A percentile compares a stretch with the other conserved stretches of the same genome.
These are phyloP conservation scores for Termitomyces heimii DNA, from an alignment of 768 basidiomycete genomes.

Conservation along the genomic window DNA sequence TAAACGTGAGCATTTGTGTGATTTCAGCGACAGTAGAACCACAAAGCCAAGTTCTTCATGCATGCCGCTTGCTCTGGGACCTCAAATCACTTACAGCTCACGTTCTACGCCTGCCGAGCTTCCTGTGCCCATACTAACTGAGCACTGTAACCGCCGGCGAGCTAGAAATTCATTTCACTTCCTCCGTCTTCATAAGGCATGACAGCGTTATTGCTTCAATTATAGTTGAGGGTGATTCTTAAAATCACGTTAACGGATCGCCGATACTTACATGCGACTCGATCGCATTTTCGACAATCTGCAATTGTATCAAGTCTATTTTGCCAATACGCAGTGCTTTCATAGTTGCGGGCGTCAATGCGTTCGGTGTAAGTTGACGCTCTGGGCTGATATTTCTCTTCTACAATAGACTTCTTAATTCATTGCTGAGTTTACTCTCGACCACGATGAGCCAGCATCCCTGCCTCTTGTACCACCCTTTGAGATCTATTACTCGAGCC, in stretches of 20 bases:
- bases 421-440: not conserved
- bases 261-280: slow-evolving; percentile 2
- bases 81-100: not conserved
- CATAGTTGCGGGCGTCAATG: not conserved
- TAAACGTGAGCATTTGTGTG: not conserved
- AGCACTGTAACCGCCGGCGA: slow-evolving; percentile 2
- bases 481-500: not conserved
- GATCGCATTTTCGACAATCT: not conserved
- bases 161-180: slow-evolving; percentile 4
- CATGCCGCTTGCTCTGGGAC: not conserved
- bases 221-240: slow-evolving; percentile 1
- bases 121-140: not conserved
- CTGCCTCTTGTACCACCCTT: slow-evolving; percentile 8
- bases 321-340: not conserved
- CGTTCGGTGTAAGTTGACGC: not conserved
- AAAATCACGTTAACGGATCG: slow-evolving; percentile 2
- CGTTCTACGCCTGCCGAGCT: not conserved
- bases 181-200: not conserved
- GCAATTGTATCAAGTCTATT: not conserved
- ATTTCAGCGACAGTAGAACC: not conserved
- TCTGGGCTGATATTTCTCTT: not conserved
- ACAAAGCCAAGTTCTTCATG: not conserved
- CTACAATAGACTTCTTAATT: not conserved
- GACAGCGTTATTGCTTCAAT: slow-evolving; percentile 1
- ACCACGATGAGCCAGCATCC: not conserved